These are phyloP conservation scores for Dichotomopilus funicola DNA, from an alignment of 2,329 filamentous ascomycete species.

Conservation along the genomic window DNA sequence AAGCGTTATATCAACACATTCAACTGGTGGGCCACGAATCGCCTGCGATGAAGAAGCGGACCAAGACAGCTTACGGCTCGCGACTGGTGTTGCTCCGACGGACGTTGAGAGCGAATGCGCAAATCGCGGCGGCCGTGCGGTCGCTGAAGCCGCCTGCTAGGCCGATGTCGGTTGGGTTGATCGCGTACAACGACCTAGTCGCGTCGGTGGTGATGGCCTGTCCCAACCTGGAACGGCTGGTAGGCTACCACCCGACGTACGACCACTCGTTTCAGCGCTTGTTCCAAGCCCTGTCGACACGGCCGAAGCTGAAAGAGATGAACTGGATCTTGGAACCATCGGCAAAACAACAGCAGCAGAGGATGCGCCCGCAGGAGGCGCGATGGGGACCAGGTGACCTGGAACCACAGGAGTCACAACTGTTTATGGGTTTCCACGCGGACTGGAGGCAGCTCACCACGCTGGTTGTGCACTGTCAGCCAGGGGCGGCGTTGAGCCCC, in stretches of 20 bases:
- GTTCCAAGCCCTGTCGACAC: conserved; percentile 53
- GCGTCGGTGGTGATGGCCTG: conserved; percentile 59
- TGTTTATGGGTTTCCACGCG: conserved; percentile 39
- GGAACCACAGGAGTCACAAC: conserved; percentile 31
- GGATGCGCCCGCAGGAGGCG: conserved; percentile 23
- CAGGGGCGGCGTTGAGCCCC: conserved; percentile 48
- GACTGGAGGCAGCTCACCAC: conserved; percentile 51
- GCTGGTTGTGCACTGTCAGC: conserved; percentile 52
- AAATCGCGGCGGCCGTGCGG: conserved; percentile 49
- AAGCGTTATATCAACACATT: conserved; percentile 52
- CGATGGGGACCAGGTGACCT: conserved; percentile 32
- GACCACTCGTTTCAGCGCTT: conserved; percentile 50
- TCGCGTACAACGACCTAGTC: conserved; percentile 51
- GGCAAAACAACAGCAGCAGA: conserved; percentile 32
- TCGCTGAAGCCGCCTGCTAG: conserved; percentile 50
- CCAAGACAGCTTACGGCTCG: conserved; percentile 46
- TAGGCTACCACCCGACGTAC: conserved; percentile 48
- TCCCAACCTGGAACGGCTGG: conserved; percentile 55
- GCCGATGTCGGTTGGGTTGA: conserved; percentile 34
- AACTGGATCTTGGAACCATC: conserved; percentile 49
- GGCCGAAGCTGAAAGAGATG: conserved; percentile 50
- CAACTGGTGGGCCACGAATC: conserved; percentile 54
- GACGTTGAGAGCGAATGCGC: conserved; percentile 47
- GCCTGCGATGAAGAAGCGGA: conserved; percentile 48
- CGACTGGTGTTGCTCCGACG: conserved; percentile 52